Conservation (phyloP, 164 flowering plant species). For the Sedum album region DNA sequence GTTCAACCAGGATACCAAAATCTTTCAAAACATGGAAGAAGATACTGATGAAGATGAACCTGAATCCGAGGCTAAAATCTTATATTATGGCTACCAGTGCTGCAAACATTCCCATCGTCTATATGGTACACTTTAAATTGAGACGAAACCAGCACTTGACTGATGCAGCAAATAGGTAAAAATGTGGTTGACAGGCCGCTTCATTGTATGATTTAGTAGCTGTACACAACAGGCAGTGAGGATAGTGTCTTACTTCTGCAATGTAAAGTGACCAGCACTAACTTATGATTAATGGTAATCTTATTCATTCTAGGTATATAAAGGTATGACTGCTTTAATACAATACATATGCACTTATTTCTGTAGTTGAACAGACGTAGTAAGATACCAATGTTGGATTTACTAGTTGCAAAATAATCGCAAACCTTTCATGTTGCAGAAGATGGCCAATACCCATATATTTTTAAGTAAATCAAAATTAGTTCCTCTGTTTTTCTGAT, state of each 20-base stretch:
- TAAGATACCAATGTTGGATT: no score
- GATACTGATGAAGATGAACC: background rate
- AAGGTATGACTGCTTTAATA: no score
- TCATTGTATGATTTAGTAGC: background rate
- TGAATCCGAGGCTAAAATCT: background rate
- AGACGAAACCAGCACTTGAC: background rate
- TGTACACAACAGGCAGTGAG: no score
- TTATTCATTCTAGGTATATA: no score
- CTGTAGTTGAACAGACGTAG: no score
- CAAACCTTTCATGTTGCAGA: no score
- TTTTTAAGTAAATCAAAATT: no score
- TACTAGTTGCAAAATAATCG: background rate
- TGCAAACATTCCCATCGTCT: slow-evolving; percentile 1
- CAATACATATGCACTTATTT: no score
- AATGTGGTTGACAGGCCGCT: background rate
- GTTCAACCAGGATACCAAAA: background rate
- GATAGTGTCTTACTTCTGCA: no score
- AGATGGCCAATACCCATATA: background rate
- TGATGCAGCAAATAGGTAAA: background rate
- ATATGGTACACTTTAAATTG: slow-evolving; percentile 1
- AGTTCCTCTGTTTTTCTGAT: background rate
- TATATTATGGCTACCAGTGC: background rate
- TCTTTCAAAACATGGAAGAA: background rate
- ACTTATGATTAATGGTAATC: background rate
- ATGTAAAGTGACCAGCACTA: background rate